phyloP scores from a whole-genome alignment of 805 yeast species.

The Yarrowia divulgata region DNA sequence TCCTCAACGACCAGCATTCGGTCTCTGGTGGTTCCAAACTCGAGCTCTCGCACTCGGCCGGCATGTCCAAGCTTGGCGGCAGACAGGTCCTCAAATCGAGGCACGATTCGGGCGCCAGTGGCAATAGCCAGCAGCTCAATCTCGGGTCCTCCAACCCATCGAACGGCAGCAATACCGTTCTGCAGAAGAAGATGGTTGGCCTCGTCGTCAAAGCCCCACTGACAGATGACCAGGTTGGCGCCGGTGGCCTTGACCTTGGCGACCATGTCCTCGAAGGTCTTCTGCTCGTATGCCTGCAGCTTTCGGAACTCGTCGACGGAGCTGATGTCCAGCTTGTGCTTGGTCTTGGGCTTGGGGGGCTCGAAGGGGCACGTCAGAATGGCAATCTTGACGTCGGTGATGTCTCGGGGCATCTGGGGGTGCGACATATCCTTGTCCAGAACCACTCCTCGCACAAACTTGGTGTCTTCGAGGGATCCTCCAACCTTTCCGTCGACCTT shows the following conservation, averaged over 20 bases:
- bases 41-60: constrained; percentile 82
- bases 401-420: constrained; percentile 93
- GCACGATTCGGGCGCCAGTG: constrained; percentile 95
- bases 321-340: constrained; percentile 92
- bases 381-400: constrained; percentile 85
- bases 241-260: constrained; percentile 84
- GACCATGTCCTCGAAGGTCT: constrained; percentile 91
- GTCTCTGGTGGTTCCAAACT: constrained; percentile 95
- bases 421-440: constrained; percentile 97
- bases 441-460: constrained; percentile 86
- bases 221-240: constrained; percentile 96
- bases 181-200: constrained; percentile 91
- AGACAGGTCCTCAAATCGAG: constrained; percentile 91
- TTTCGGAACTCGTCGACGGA: constrained; percentile 92
- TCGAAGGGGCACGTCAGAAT: constrained; percentile 98
- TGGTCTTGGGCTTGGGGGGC: constrained; percentile 99
- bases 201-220: constrained; percentile 99
- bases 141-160: constrained; percentile 99
- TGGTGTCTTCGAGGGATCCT: constrained; percentile 87
- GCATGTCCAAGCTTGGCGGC: constrained; percentile 86
- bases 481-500: constrained; percentile 96
- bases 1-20: constrained; percentile 95
- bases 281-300: constrained; percentile 90
- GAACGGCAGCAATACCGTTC: constrained; percentile 89
- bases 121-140: constrained; percentile 96